Evolutionary conservation across 768 basidiomycete species (phyloP).

Genomic region (Suillus clintonianus): DNA sequence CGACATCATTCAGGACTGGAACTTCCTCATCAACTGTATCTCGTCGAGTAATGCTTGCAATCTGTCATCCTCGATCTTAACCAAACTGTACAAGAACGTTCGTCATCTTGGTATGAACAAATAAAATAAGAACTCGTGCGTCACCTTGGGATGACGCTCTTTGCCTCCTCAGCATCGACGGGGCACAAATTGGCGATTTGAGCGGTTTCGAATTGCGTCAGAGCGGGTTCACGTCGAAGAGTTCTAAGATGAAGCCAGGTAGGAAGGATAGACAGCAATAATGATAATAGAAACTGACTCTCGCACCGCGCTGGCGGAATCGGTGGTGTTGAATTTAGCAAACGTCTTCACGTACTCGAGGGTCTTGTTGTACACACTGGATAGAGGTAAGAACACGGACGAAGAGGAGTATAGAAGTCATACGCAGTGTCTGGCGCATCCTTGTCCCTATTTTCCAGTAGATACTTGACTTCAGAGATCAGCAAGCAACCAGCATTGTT

Average conservation of each 20-base stretch:
- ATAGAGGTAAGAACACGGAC: not conserved
- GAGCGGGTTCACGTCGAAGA: slow-evolving; percentile 70
- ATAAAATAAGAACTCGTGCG: slow-evolving; percentile 7
- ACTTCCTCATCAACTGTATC: slow-evolving; percentile 89
- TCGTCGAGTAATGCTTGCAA: slow-evolving; percentile 82
- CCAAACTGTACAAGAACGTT: slow-evolving; percentile 37
- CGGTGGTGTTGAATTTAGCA: slow-evolving; percentile 85
- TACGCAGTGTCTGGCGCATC: slow-evolving; percentile 87
- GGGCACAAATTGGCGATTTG: slow-evolving; percentile 93
- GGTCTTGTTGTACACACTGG: slow-evolving; percentile 90
- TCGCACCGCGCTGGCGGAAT: slow-evolving; percentile 83
- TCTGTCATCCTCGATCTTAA: slow-evolving; percentile 86
- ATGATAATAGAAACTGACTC: slow-evolving; percentile 52
- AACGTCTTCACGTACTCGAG: slow-evolving; percentile 91
- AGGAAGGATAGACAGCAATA: slow-evolving; percentile 2
- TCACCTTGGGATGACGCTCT: slow-evolving; percentile 87
- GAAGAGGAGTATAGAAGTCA: slow-evolving; percentile 25
- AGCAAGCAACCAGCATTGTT: slow-evolving; percentile 89
- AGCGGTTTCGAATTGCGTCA: slow-evolving; percentile 90
- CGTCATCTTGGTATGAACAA: not conserved
- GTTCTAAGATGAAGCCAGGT: slow-evolving; percentile 47
- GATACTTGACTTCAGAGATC: slow-evolving; percentile 90
- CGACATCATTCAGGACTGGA: slow-evolving; percentile 60
- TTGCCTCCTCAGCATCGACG: slow-evolving; percentile 85
- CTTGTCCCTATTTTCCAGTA: slow-evolving; percentile 85